Evolutionary conservation across 495 filamentous ascomycete genomes (phyloP), one percentile per base, ranked within the genome.

Genomic region (Penicillium soppii): DNA sequence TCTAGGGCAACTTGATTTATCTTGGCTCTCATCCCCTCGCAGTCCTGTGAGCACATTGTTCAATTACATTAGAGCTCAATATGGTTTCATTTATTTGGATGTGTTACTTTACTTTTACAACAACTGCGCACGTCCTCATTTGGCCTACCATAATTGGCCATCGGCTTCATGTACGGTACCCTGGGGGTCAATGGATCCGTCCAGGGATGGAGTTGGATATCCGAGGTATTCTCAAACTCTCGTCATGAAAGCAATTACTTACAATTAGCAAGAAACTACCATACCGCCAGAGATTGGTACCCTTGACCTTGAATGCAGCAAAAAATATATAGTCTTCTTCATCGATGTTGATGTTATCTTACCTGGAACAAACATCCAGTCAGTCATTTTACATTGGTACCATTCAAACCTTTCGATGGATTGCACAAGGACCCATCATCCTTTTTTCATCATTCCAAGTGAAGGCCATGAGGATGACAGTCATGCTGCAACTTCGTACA

Each of bases 381-480:
- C 63, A 3, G 52, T 67, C 1, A 54, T 73, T 7, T 51, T 75
- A 0, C 72, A 74, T 51, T 76, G 73, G 72, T 68, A 70, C 33
- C 67, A 68, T n/a, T 41, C 65, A 3, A 41, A 63, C 35, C 40
- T 74, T 21, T 37, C 51, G 0, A 38, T 61, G 3, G 10, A 53
- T 25, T 57, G 37, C 52, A 41, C 29, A 16, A 19, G 8, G 7
- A 26, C 13, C 20, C 43, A 47, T 25, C 17, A 36, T 3, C 37
- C 25, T 42, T 22, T 7, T 4, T 5, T 13, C 6, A 12, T 38
- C 9, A 12, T 20, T 15, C 42, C 56, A 12, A 32, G 35, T 7
- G 30, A 47, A 7, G 22, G 35, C 26, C 4, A 21, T 13, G 45
- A 38, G 5, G 15, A 26, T 5, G 7, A 42, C 5, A 10, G 30